These are phyloP conservation scores for Curvularia eragrostidis DNA, from an alignment of 2,329 filamentous ascomycete genomes.

Conservation along the genomic window DNA sequence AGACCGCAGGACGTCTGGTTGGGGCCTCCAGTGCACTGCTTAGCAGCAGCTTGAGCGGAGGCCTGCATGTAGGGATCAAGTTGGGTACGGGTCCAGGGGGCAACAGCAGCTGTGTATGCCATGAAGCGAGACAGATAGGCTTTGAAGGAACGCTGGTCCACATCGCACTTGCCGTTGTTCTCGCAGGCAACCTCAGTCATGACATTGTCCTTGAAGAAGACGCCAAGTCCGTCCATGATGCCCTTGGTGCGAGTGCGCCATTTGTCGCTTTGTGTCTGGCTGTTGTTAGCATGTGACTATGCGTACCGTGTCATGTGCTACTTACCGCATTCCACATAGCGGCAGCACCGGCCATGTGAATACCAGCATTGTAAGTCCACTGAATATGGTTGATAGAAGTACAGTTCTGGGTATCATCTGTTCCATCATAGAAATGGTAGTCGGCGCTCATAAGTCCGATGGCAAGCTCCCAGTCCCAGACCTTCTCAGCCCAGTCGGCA, in stretches of 20 bases:
- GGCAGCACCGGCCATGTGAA: slow-evolving; percentile 56
- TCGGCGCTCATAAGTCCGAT: slow-evolving; percentile 59
- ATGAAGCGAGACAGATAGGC: slow-evolving; percentile 55
- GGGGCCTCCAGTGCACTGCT: slow-evolving; percentile 59
- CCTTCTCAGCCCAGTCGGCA: slow-evolving; percentile 67
- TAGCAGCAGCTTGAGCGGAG: slow-evolving; percentile 63
- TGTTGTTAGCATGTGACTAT: slow-evolving; percentile 16
- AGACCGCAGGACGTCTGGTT: slow-evolving; percentile 57
- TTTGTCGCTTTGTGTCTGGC: slow-evolving; percentile 41
- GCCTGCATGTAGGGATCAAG: slow-evolving; percentile 61
- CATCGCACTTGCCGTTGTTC: slow-evolving; percentile 54
- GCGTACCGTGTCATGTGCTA: background rate
- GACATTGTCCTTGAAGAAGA: slow-evolving; percentile 55
- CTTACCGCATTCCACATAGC: slow-evolving; percentile 58
- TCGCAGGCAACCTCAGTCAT: slow-evolving; percentile 60
- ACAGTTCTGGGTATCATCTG: slow-evolving; percentile 54
- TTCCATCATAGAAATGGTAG: slow-evolving; percentile 56
- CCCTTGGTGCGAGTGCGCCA: slow-evolving; percentile 42
- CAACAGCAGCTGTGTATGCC: slow-evolving; percentile 51
- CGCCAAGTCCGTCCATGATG: slow-evolving; percentile 47
- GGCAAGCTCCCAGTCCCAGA: slow-evolving; percentile 63
- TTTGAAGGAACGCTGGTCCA: slow-evolving; percentile 57
- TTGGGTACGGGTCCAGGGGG: slow-evolving; percentile 44
- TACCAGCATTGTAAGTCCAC: slow-evolving; percentile 57
- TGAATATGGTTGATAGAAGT: slow-evolving; percentile 53